Base-by-base conservation (phyloP, 225 moss, liverwort and hornwort genomes). In the Bryum argenteum region DNA sequence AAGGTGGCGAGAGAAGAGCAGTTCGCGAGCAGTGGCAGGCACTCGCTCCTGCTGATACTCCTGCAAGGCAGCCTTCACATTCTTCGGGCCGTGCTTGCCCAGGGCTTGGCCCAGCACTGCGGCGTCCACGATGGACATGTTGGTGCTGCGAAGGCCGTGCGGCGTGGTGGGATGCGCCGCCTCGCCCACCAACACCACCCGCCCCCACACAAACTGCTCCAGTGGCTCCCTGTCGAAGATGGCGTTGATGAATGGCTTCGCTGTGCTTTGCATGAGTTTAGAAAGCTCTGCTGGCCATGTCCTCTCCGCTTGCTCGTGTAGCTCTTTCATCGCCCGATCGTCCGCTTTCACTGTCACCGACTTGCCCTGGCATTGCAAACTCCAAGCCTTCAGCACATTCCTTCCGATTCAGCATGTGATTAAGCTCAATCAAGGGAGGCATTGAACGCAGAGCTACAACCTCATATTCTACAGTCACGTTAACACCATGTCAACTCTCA, bases 141-240 rank as follows among this genome's bases (percentile, higher is more conserved):
- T 96, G 66, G 91, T 89, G 76, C 85, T 87, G 18, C 96, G 83
- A 19, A 89, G 61, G 45, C 86, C 91, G 56, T 96, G 96, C 16
- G 90, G 93, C 6, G 80, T 80, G 0, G 93, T 90, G 0, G 93
- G 91, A 69, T 96, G 96, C 3, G 96, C 93, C 14, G 96, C 96
- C n/a, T 96, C 93, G 42, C 96, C 96, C 8, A 91, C 87, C 70
- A 96, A 57, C 20, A 81, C 91, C 28, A 96, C 89, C 6, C 84
- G 87, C 47, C 75, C 87, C 83, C 85, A 89, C 1, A 84, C 91
- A 52, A 93, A 83, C 42, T 84, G 84, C 10, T 52, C 6, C 3
- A 91, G 69, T 3, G 96, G 96, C n/a, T 85, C 79, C 74, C 82
- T 61, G 56, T 93, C 96, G 59, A 90, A 96, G 33, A 96, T 89